A percentile compares a stretch with the other conserved stretches of the same genome.
Conservation (phyloP, 2,329 filamentous ascomycete species). For the Aspergillus felis region DNA sequence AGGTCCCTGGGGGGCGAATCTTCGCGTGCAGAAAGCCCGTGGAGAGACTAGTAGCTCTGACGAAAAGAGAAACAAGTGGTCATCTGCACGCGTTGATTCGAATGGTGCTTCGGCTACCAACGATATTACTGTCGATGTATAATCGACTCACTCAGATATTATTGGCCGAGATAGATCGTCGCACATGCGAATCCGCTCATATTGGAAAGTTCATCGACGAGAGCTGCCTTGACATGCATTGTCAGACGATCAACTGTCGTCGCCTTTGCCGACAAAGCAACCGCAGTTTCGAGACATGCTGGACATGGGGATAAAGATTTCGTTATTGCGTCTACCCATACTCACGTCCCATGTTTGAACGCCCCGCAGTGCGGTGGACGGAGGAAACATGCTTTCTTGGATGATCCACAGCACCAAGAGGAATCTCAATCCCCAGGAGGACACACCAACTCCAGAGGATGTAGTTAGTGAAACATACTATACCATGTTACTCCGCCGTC, state of each 20-base stretch:
- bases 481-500: not conserved
- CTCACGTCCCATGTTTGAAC: not conserved
- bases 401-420: not conserved
- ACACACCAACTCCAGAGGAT: not conserved
- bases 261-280: not conserved
- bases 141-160: not conserved
- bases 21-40: slow-evolving; percentile 39
- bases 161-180: not conserved
- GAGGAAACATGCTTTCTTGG: not conserved
- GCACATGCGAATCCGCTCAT: not conserved
- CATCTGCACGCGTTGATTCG: slow-evolving; percentile 6
- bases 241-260: not conserved
- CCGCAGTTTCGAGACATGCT: not conserved
- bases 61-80: slow-evolving; percentile 23
- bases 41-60: slow-evolving; percentile 32
- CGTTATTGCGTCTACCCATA: not conserved
- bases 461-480: not conserved
- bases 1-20: slow-evolving; percentile 37
- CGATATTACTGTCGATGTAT: slow-evolving; percentile 7
- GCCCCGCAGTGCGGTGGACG: not conserved
- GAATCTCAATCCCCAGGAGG: not conserved
- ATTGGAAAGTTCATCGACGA: not conserved
- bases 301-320: not conserved
- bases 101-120: slow-evolving; percentile 1
- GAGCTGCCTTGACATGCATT: not conserved